Evolutionary conservation across 2,329 filamentous ascomycete genomes (phyloP), one percentile per base, ranked within the genome.

Genomic region (Myriangium duriaei): DNA sequence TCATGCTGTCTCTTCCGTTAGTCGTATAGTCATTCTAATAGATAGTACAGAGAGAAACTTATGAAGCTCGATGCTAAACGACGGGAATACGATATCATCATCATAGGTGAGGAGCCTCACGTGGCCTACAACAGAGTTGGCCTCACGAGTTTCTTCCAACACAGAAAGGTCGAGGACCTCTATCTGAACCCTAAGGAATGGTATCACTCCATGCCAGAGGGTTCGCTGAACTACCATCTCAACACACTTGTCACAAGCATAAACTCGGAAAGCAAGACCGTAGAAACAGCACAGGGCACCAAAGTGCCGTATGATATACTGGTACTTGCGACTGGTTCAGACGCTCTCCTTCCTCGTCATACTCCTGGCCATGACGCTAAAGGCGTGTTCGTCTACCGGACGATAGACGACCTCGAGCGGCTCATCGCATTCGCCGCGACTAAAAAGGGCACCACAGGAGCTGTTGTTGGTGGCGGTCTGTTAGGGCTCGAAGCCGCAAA

Each of bases 121-220:
- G 65, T 93, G 38, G 86, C 86, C 13, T 94, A 94, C 58, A 94
- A 94, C 56, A 77, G 87, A 41, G 86, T 94, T 18, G 86, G 86
- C 3, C 67, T 94, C 35, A 92, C 85, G 3, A 83, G 78, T 42
- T 94, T 87, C 65, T 94, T 94, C 55, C 77, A 84, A 49, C 84
- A 93, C 60, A 72, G 85, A 37, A 72, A 80, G 49, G 79, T 91
- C 29, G 83, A 93, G 59, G 82, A 86, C 47, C 59, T 94, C n/a
- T 93, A 92, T 54, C 67, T 94, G 19, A 92, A 93, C 50, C 80
- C 84, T 0, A 67, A 73, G 49, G 78, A 84, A 68, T 93, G 86
- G 83, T 87, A 87, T 50, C 64, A 71, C 14, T 69, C 71, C 17
- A 71, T 79, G 51, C 68, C 74, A 13, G 70, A 79, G 47, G 76